A percentile compares a stretch with the other conserved stretches of the same genome.
Conservation (phyloP, 805 yeast genomes). For the Metschnikowia aberdeeniae region DNA sequence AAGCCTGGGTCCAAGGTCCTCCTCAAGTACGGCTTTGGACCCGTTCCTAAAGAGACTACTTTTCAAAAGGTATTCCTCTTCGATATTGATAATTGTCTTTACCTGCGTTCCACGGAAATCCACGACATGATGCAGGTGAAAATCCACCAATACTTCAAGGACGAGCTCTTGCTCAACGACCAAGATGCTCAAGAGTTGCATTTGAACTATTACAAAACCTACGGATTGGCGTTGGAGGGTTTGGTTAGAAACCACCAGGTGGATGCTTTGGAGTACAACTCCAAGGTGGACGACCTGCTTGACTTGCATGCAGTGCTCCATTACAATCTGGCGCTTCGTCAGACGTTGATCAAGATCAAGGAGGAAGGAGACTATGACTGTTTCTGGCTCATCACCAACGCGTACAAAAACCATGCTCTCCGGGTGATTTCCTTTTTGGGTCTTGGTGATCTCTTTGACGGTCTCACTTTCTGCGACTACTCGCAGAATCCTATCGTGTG, state of each 20-base stretch:
- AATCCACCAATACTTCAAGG: conserved; percentile 77
- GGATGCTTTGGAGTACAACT: conserved; percentile 85
- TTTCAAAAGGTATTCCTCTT: conserved; percentile 57
- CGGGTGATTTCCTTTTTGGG: conserved; percentile 79
- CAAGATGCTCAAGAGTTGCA: conserved; percentile 75
- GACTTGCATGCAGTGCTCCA: conserved; percentile 76
- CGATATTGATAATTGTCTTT: conserved; percentile 92
- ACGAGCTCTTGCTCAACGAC: conserved; percentile 54
- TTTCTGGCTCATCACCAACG: conserved; percentile 92
- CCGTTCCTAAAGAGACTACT: conserved; percentile 11
- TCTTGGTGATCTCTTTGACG: conserved; percentile 90
- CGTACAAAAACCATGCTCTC: conserved; percentile 85
- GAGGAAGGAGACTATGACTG: conserved; percentile 51
- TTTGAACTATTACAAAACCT: conserved; percentile 70
- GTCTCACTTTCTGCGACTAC: conserved; percentile 90
- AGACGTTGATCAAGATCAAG: conserved; percentile 45
- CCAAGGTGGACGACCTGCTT: conserved; percentile 85
- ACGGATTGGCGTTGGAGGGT: conserved; percentile 93
- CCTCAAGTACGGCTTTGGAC: conserved; percentile 19
- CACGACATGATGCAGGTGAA: conserved; percentile 85
- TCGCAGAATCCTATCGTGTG: conserved; percentile 65
- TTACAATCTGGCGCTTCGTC: conserved; percentile 55
- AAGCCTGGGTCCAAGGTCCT: conserved; percentile 15
- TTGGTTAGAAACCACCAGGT: conserved; percentile 65
- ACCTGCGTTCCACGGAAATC: conserved; percentile 67